A percentile compares a stretch with the other conserved stretches of the same genome.
These are phyloP conservation scores for Penicillium subrubescens DNA, from an alignment of 495 filamentous ascomycete species.

Conservation along the genomic window DNA sequence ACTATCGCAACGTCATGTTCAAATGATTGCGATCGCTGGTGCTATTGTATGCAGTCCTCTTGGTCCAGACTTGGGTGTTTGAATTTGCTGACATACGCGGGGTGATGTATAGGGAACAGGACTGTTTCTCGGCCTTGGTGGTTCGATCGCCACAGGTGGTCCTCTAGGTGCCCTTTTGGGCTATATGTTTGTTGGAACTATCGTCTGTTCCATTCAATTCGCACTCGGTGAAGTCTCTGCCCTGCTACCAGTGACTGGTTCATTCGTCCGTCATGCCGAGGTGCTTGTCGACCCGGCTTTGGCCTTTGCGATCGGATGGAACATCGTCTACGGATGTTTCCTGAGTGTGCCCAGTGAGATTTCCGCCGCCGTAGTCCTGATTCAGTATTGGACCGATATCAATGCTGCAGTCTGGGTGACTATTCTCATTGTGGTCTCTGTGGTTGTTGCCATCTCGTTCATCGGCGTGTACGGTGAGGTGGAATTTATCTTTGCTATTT, in stretches of 20 bases:
- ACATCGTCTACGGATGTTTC: slow-evolving; percentile 50
- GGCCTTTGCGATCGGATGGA: slow-evolving; percentile 65
- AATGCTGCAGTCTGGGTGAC: slow-evolving; percentile 57
- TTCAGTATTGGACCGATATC: slow-evolving; percentile 61
- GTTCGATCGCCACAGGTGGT: slow-evolving; percentile 59
- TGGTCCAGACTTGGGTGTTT: not conserved
- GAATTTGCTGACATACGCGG: not conserved
- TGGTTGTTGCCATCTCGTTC: slow-evolving; percentile 54
- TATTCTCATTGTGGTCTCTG: slow-evolving; percentile 56
- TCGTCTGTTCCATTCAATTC: slow-evolving; percentile 46
- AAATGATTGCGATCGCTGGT: slow-evolving; percentile 62
- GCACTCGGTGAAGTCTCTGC: slow-evolving; percentile 47
- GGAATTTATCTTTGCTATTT: slow-evolving; percentile 45
- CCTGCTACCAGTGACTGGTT: slow-evolving; percentile 45
- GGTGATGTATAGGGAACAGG: slow-evolving; percentile 52
- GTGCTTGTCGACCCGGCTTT: slow-evolving; percentile 56
- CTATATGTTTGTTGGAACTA: slow-evolving; percentile 39
- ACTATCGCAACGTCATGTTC: slow-evolving; percentile 51
- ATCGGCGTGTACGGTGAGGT: slow-evolving; percentile 51
- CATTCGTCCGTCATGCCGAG: slow-evolving; percentile 55
- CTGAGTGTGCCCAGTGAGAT: slow-evolving; percentile 68
- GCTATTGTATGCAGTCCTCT: slow-evolving; percentile 48
- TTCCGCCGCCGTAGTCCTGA: slow-evolving; percentile 60
- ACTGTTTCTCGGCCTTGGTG: slow-evolving; percentile 62
- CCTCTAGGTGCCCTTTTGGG: slow-evolving; percentile 62